These are phyloP conservation scores for Silybum marianum DNA, from an alignment of 129 eudicot species.

Conservation along the genomic window DNA sequence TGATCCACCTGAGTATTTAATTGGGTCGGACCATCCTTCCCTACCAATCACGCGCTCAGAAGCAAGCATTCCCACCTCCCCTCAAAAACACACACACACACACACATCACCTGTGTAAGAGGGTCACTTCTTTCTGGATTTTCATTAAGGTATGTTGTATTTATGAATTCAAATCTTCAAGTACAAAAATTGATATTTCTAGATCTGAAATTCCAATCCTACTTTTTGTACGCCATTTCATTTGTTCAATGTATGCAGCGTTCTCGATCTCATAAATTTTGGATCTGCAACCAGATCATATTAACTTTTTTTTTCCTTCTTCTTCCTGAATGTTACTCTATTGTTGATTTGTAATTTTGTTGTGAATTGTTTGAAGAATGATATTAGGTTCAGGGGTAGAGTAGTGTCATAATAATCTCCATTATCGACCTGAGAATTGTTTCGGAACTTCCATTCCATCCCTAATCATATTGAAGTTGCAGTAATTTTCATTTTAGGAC, in stretches of 20 bases:
- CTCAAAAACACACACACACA: not conserved
- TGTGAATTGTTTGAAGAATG: not conserved
- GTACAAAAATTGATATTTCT: not conserved
- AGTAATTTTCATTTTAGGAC: not conserved
- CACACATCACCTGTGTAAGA: not conserved
- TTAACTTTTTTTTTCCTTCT: not conserved
- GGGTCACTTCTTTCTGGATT: slow-evolving; percentile 9
- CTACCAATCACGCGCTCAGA: not conserved
- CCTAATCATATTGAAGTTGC: not conserved
- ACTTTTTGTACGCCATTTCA: slow-evolving; percentile 19
- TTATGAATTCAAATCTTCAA: not conserved
- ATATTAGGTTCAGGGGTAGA: not conserved
- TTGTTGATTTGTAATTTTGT: not conserved
- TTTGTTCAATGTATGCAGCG: slow-evolving; percentile 15
- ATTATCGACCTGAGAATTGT: not conserved
- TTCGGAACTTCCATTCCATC: not conserved
- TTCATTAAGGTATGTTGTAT: slow-evolving; percentile 15
- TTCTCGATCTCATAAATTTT: slow-evolving; percentile 14
- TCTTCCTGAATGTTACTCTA: not conserved
- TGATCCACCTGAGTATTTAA: no score
- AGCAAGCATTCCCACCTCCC: not conserved
- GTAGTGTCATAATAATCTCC: not conserved
- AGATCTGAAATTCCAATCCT: slow-evolving; percentile 12
- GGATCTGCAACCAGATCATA: slow-evolving; percentile 28
- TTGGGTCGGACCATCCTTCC: not conserved